Evolutionary conservation across 306 rosid genomes (phyloP), one percentile per base, ranked within the genome.

Genomic region (Sphenostylis stenocarpa): DNA sequence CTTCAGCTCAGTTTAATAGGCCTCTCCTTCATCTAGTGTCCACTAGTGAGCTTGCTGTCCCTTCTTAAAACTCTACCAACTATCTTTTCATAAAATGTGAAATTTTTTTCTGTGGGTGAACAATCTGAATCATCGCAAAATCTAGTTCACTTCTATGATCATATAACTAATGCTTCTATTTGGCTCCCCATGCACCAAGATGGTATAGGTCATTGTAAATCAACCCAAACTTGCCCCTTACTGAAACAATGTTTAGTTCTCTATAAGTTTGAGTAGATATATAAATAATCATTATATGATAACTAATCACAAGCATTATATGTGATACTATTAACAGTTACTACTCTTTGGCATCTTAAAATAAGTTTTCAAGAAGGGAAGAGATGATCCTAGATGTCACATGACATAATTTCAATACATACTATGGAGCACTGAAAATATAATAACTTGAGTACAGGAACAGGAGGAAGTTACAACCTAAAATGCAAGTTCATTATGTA

Each of bases 11-110:
- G 19, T 73, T 34, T 38, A 62, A 78, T 52, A 61, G 33, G 49
- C 85, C 88, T 67, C 51, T 52, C 47, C 67, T 73, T 48, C 55
- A 84, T 77, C 39, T 73, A 8, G 69, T 17, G 12, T 72, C 79
- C 17, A 34, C 67, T 68, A 12, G 88, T 85, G 73, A 62, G 62
- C 47, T 60, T 33, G 6, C 16, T 44, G 3, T 17, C 55, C 33
- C 13, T 3, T 70, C 21, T 39, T 34, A 21, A 45, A 49, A 53
- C n/a, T n/a, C n/a, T n/a, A 26, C 31, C 34, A n/a, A n/a, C n/a
- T n/a, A 31, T 5, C 1, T 24, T 33, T 33, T 49, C 29, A 28
- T 26, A 17, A 28, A n/a, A 16, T 68, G 7, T 31, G 7, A 3
- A 49, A 2, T 67, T 14, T 7, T 71, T 34, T 6, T 3, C 47